Evolutionary conservation across 2,329 filamentous ascomycete species (phyloP).

Genomic region (Pseudogymnoascus destructans): DNA sequence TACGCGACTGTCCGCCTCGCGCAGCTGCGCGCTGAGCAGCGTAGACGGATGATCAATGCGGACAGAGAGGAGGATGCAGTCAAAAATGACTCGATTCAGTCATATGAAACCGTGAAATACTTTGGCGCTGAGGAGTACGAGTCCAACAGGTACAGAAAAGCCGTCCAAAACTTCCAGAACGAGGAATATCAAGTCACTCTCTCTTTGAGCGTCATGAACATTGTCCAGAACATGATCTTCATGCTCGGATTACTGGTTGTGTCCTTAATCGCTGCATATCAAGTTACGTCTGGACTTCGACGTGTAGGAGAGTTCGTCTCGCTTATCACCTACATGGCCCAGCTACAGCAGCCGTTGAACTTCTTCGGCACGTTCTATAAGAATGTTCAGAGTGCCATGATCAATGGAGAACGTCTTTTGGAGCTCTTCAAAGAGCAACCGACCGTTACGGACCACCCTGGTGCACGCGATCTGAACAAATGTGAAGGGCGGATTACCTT

Average conservation of each 20-base stretch:
- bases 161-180: conserved; percentile 57
- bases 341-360: conserved; percentile 69
- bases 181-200: conserved; percentile 66
- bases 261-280: conserved; percentile 62
- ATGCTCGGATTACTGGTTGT: conserved; percentile 61
- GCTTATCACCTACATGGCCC: conserved; percentile 64
- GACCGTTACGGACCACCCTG: conserved; percentile 68
- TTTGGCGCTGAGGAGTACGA: conserved; percentile 78
- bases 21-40: conserved; percentile 78
- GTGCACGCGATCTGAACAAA: conserved; percentile 45
- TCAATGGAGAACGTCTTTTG: conserved; percentile 87
- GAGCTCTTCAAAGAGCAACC: conserved; percentile 95
- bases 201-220: conserved; percentile 68
- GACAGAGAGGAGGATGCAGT: conserved; percentile 92
- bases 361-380: conserved; percentile 93
- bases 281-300: conserved; percentile 54
- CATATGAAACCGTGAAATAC: conserved; percentile 92
- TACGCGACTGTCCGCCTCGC: conserved; percentile 96
- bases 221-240: conserved; percentile 68
- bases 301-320: conserved; percentile 59
- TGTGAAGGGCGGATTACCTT: conserved; percentile 78
- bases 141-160: conserved; percentile 57
- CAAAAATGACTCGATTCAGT: conserved; percentile 96
- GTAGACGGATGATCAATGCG: conserved; percentile 87
- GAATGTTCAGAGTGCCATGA: conserved; percentile 92